A percentile compares a stretch with the other conserved stretches of the same genome.
Evolutionary conservation across 1,284 basidiomycete species (phyloP).

Genomic region (Sanghuangporus baumii): DNA sequence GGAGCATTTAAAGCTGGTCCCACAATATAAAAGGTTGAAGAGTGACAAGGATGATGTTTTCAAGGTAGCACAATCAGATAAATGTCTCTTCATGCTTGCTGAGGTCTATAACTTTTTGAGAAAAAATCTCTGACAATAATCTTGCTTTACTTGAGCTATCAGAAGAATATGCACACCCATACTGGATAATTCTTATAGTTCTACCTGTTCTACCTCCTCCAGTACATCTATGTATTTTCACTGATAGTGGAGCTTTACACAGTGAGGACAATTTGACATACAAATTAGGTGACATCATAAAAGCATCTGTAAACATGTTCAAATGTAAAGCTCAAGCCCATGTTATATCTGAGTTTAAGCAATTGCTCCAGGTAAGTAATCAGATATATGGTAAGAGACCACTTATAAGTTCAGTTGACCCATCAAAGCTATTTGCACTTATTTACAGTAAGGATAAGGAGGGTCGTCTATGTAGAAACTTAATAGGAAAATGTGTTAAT

Average conservation of each 20-base stretch:
- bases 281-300: conserved; percentile 97
- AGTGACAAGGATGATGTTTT: no score
- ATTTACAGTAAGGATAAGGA: conserved; percentile 99
- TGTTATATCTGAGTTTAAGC: conserved; percentile 94
- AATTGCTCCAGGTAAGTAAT: conserved; percentile 79
- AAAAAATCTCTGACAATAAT: conserved; percentile 89
- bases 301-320: conserved; percentile 88
- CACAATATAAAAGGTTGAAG: no score
- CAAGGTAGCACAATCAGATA: no score
- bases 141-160: conserved; percentile 89
- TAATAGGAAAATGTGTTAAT: conserved; percentile 99
- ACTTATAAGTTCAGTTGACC: conserved; percentile 85
- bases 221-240: conserved; percentile 94
- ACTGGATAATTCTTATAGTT: conserved; percentile 99
- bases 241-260: conserved; percentile 93
- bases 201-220: conserved; percentile 97
- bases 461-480: conserved; percentile 93
- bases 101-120: conserved; percentile 91
- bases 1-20: no score
- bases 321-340: conserved; percentile 94
- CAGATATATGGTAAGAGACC: conserved; percentile 3
- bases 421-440: conserved; percentile 96
- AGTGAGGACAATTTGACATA: conserved; percentile 99
- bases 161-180: conserved; percentile 93
- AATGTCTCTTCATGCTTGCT: no score